These are phyloP conservation scores for Neodidymelliopsis sp. DNA, from an alignment of 2,329 filamentous ascomycete species.

Conservation along the genomic window DNA sequence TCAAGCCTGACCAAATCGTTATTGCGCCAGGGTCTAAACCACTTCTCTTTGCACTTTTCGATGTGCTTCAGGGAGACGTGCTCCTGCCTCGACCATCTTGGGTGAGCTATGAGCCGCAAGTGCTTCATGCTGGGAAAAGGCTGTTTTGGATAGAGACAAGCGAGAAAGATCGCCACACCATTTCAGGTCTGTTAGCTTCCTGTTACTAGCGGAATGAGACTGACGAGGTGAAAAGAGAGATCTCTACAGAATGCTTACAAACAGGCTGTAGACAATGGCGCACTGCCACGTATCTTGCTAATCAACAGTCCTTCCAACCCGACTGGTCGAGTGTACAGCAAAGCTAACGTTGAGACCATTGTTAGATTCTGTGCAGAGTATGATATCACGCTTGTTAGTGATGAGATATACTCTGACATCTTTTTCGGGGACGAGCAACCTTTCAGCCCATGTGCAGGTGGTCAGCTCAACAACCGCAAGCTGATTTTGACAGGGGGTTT, in stretches of 20 bases:
- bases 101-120: constrained; percentile 14
- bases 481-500: constrained; percentile 4
- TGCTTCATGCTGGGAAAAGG: constrained; percentile 7
- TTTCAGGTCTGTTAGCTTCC: neutral
- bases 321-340: constrained; percentile 1
- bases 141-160: constrained; percentile 12
- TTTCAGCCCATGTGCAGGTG: neutral
- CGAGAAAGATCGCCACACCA: constrained; percentile 7
- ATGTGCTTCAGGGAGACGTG: constrained; percentile 6
- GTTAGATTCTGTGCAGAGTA: neutral
- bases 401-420: constrained; percentile 12
- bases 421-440: neutral
- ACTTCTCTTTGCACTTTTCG: constrained; percentile 12
- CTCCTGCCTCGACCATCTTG: constrained; percentile 11
- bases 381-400: constrained; percentile 4
- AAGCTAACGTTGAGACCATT: neutral
- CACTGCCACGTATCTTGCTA: constrained; percentile 1
- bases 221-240: no score
- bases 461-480: no score
- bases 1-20: constrained; percentile 6
- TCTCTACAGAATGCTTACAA: neutral
- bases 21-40: constrained; percentile 8
- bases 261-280: neutral
- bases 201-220: neutral
- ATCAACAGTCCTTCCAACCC: constrained; percentile 15